phyloP scores from a whole-genome alignment of 2,329 filamentous ascomycete species.

The Apiospora koreana region DNA sequence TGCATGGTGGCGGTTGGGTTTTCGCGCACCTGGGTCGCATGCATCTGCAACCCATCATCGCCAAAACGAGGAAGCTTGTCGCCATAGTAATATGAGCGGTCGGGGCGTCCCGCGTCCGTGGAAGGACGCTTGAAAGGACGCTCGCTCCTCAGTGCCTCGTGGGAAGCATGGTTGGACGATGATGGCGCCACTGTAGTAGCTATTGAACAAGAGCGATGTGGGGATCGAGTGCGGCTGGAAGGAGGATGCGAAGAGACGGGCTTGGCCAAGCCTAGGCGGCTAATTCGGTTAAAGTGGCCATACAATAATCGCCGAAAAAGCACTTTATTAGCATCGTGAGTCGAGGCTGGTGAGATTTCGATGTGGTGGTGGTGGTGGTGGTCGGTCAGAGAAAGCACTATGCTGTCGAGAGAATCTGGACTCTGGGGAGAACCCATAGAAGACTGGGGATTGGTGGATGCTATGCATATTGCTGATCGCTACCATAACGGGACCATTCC shows the following conservation, averaged over 20 bases:
- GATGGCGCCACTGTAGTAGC: not conserved
- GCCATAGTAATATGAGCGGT: not conserved
- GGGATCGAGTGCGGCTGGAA: not conserved
- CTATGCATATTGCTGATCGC: not conserved
- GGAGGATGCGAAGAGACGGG: not conserved
- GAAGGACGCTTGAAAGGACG: not conserved
- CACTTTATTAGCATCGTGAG: not conserved
- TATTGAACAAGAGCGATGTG: not conserved
- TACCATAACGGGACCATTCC: not conserved
- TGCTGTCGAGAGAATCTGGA: not conserved
- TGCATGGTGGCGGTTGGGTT: not conserved
- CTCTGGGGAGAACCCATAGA: not conserved
- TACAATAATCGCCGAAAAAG: not conserved
- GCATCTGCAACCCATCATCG: not conserved
- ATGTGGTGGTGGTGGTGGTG: not conserved
- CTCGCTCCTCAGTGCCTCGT: not conserved
- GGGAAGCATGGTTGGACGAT: conserved; percentile 4
- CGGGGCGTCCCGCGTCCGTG: not conserved
- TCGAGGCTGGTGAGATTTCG: not conserved
- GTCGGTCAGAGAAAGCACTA: not conserved
- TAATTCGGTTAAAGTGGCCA: conserved; percentile 11
- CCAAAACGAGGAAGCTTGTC: conserved; percentile 1
- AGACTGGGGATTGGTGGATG: not conserved
- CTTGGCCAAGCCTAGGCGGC: conserved; percentile 1
- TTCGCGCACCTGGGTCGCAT: not conserved